Evolutionary conservation across 768 basidiomycete species (phyloP), one percentile per base, ranked within the genome.

Genomic region (Boletellus ananiceps): DNA sequence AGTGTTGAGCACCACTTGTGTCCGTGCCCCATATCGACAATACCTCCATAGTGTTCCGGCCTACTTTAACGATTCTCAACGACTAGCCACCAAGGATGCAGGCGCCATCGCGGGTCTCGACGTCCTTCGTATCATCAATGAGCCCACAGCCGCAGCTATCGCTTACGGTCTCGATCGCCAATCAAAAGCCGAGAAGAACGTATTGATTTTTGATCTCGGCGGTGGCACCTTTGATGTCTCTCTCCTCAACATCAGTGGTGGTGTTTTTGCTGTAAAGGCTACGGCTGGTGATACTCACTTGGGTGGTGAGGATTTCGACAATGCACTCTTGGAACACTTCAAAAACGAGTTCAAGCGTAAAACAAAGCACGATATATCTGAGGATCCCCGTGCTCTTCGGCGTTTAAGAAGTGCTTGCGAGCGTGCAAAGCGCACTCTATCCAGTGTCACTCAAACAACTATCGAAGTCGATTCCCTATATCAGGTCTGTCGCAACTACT

Each of bases 161-260:
- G 96, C 96, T 44, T 97, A 97, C 70, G 96, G 96, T 79, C 86
- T 91, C 49, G 96, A 98, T 71, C 87, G 89, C 66, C 91, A 96
- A 75, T 84, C 87, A 65, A 91, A 89, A 73, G 76, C 82, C 53
- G 95, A 98, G 80, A 93, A 92, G 75, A 97, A 95, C 66, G 95
- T 99, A 52, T 85, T 99, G 69, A 98, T 99, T 70, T 99, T 99
- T 79, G 95, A 99, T 79, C 81, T 99, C 51, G 95, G 95, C 68
- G 95, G 95, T 78, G 95, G 95, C 77, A 99, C 96, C 58, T 98
- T 99, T 78, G 96, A 98, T 88, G 96, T 98, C 48, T 99, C 96
- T 47, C 84, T 99, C 48, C 82, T 99, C 59, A 94, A 93, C 74
- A 97, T 98, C 78, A 90, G 80, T 58, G 94, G 93, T 66, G 95